Evolutionary conservation across 2,329 filamentous ascomycete genomes (phyloP).

Genomic region (Mycogone perniciosa): DNA sequence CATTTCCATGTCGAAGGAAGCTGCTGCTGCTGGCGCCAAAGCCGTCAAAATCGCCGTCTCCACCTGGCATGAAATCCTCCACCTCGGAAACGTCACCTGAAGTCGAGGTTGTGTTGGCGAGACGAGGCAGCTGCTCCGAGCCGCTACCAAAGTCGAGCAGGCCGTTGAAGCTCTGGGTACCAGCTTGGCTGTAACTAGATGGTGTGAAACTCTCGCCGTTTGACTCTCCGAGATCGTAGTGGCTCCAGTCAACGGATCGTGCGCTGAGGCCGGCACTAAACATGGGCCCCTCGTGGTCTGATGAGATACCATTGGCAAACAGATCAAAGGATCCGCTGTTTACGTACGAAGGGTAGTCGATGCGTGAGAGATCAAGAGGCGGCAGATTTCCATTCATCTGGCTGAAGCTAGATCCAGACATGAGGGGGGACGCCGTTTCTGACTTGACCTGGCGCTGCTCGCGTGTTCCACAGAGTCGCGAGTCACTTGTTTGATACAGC

Average conservation of each 20-base stretch:
- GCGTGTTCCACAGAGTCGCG: constrained; percentile 32
- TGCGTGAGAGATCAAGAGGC: constrained; percentile 52
- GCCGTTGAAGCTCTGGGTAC: constrained; percentile 44
- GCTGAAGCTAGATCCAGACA: constrained; percentile 44
- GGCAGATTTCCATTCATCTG: constrained; percentile 46
- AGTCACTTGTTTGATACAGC: constrained; percentile 32
- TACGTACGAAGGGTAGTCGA: constrained; percentile 45
- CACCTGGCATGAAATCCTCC: constrained; percentile 49
- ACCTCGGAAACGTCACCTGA: constrained; percentile 63
- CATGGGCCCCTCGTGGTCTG: constrained; percentile 50
- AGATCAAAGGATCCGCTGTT: constrained; percentile 44
- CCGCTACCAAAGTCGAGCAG: constrained; percentile 45
- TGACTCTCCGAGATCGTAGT: constrained; percentile 41
- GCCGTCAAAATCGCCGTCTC: constrained; percentile 43
- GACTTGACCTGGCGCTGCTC: constrained; percentile 53
- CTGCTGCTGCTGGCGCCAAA: constrained; percentile 41
- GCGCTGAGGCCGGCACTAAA: constrained; percentile 57
- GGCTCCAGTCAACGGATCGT: constrained; percentile 41
- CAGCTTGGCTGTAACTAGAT: constrained; percentile 49
- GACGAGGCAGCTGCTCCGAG: constrained; percentile 47
- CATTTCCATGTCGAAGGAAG: constrained; percentile 37
- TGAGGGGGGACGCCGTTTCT: constrained; percentile 54
- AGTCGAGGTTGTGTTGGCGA: constrained; percentile 53
- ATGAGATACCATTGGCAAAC: constrained; percentile 37
- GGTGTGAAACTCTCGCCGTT: constrained; percentile 44